Base-by-base conservation (phyloP, 2,329 filamentous ascomycete species). In the Nemania abortiva region DNA sequence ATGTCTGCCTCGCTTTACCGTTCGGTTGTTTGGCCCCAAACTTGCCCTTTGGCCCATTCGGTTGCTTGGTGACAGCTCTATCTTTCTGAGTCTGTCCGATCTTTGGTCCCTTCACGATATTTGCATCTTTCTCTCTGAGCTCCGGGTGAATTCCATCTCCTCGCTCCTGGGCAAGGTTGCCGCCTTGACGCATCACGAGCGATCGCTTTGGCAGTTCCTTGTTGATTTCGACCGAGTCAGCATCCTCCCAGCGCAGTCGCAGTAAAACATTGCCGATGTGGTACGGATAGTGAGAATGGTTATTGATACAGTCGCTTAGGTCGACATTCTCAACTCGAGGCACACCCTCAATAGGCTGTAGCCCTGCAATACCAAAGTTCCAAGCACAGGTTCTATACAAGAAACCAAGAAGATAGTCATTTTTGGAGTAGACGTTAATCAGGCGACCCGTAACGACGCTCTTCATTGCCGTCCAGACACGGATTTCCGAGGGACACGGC, bases 381-480 rank as follows among this genome's bases (percentile, higher is more conserved):
- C 95, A 88, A 73, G 91, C 94, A 63, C 92, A 93, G 2, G 90
- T 93, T 59, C 95, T 90, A 79, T 95, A 97, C 47, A 98, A 84
- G 78, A 98, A 97, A 0, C 90, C 94, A 2, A 98, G 89, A 27
- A 98, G 90, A 73, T 93, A 94, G 79, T 98, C 95, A 55, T 93
- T 92, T 60, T 91, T 90, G 0, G 93, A 97, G 79, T 91, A 98
- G 3, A 96, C 94, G 74, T 98, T 98, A 76, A 98, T 87, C n/a
- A 98, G 84, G 24, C 94, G 89, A 0, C 95, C 94, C 49, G 89
- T 87, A 3, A 97, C 93, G 2, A 95, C 92, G 67, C 89, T 91
- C 71, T 92, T 90, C 77, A 97, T 87, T 6, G 89, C 86, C 31
- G 91, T 85, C 95, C 95, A 98, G 62, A 92, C 89, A 7, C 86